Evolutionary conservation across 768 basidiomycete species (phyloP), one percentile per base, ranked within the genome.

Genomic region (Suillus tomentosus): DNA sequence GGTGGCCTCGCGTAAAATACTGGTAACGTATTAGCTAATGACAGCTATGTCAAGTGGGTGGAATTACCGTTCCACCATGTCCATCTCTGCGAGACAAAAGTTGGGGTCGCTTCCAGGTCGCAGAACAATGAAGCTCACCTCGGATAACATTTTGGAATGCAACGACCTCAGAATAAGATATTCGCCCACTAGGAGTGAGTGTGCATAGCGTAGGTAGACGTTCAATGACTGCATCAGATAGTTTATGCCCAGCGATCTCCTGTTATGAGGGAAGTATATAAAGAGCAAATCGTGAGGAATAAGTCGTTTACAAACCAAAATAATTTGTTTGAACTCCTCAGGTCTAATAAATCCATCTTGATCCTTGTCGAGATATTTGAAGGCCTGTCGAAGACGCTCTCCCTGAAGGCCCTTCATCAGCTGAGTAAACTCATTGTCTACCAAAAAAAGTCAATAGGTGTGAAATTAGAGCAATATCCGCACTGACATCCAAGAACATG

Each of bases 321-420:
- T 94, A 74, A 99, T 99, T 67, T 86, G 87, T 75, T 97, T 95
- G 79, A 99, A 99, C 73, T 98, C 89, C 60, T 94, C 92, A 19
- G 96, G 92, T 67, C 81, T 82, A 77, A 99, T 98, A 79, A 96
- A 94, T 53, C 97, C 97, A 72, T 96, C 93, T 72, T 91, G 87
- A 73, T 96, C 91, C 57, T 82, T 79, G 77, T 99, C 96, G 73
- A 99, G 84, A 77, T 89, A 87, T 79, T 87, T 91, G 82, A 99
- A 99, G 31, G 95, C 91, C 79, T 99, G 97, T 65, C 97, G 91
- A 62, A 99, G 82, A 39, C 97, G 89, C 78, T 99, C 97, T 72
- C 96, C 97, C 79, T 98, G 97, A 62, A 98, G 85, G 50, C 95
- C 96, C 78, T 98, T 99, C 94, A 99, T 97, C 65, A 99, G 80